Conservation (phyloP, 2,329 filamentous ascomycete genomes). For the Exophiala xenobiotica region DNA sequence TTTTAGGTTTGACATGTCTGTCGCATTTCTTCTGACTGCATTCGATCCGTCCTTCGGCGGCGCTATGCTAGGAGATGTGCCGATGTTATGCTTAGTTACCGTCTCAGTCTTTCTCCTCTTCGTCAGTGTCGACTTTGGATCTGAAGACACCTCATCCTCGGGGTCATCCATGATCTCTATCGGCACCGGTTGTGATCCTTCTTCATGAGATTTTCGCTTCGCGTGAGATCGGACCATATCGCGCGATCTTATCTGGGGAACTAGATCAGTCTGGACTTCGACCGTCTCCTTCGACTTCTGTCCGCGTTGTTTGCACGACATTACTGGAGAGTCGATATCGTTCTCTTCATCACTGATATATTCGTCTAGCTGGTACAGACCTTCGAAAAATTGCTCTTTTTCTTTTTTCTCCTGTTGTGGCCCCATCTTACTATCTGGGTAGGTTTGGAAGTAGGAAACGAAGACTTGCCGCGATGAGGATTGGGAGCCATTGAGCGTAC, state of each 20-base stretch:
- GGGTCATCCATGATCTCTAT: neutral
- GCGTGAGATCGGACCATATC: neutral
- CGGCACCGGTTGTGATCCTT: neutral
- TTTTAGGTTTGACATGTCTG: constrained; percentile 17
- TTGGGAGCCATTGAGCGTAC: neutral
- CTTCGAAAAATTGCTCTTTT: constrained; percentile 29
- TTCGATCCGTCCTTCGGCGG: neutral
- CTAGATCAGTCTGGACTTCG: no score
- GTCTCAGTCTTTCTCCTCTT: neutral
- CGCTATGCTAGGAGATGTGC: neutral
- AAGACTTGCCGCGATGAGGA: neutral
- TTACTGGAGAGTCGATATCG: neutral
- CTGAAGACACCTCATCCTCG: neutral
- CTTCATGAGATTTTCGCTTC: neutral
- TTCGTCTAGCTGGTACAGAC: constrained; percentile 29
- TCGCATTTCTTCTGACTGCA: constrained; percentile 4
- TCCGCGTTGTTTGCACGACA: neutral
- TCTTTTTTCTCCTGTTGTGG: constrained; percentile 19
- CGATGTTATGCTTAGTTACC: neutral
- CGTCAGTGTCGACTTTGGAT: neutral
- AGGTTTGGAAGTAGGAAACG: neutral
- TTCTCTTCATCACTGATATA: constrained; percentile 7
- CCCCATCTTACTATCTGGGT: constrained; percentile 16
- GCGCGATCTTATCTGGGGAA: no score
- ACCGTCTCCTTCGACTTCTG: no score